Conservation (phyloP, 1,139 yeast genomes). For the Hyphopichia fennica region DNA sequence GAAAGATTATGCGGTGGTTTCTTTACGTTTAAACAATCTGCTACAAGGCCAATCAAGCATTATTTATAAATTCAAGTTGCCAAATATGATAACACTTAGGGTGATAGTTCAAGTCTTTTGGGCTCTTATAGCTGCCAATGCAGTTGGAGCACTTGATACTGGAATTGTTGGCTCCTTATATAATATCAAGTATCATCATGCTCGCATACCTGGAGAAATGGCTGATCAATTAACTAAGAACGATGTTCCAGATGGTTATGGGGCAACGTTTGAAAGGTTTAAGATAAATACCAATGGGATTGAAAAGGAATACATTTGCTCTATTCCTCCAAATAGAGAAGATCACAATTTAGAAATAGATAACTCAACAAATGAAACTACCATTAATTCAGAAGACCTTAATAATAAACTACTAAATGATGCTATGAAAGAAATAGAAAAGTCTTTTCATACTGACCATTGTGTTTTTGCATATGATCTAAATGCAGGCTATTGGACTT, state of each 20-base stretch:
- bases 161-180: constrained; percentile 8
- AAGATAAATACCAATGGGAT: neutral
- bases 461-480: constrained; percentile 37
- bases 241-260: constrained; percentile 3
- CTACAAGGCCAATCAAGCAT: no score
- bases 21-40: no score
- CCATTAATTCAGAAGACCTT: neutral
- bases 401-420: neutral
- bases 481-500: constrained; percentile 63
- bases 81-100: neutral
- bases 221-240: constrained; percentile 10
- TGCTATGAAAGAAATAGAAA: constrained; percentile 18
- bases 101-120: neutral
- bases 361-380: neutral
- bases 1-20: no score
- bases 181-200: constrained; percentile 15
- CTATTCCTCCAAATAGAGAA: constrained; percentile 2
- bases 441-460: constrained; percentile 20
- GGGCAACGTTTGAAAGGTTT: constrained; percentile 1
- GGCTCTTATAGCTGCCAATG: neutral
- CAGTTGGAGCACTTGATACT: neutral
- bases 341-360: neutral
- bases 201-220: constrained; percentile 11
- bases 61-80: no score
- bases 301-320: constrained; percentile 1